These are phyloP conservation scores for Saururus chinensis DNA, from an alignment of 164 flowering plant genomes.

Conservation along the genomic window DNA sequence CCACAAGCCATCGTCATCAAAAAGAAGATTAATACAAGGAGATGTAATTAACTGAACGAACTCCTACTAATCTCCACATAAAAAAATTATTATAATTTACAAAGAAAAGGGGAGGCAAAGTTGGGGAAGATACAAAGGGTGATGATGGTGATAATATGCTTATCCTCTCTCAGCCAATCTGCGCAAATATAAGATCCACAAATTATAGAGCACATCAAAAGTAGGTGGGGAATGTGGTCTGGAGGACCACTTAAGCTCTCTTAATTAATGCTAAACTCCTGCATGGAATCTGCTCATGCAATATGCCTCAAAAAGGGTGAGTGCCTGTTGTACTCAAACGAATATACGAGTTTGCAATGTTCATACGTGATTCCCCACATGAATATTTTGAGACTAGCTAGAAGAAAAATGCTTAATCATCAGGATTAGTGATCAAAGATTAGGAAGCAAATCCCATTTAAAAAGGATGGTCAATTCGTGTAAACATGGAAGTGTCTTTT, in stretches of 20 bases:
- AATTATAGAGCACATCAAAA: background rate
- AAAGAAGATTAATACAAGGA: background rate
- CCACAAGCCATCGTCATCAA: background rate
- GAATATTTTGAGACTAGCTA: no score
- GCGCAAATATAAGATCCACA: background rate
- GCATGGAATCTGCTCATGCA: no score
- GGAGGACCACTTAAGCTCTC: background rate
- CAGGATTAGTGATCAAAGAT: no score
- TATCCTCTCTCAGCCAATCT: constrained; percentile 32
- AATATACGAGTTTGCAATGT: no score
- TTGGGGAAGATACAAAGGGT: background rate
- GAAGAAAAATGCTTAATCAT: no score
- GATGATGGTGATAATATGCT: constrained; percentile 20
- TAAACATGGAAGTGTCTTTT: no score
- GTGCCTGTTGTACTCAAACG: no score
- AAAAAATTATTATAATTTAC: background rate
- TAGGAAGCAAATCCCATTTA: no score
- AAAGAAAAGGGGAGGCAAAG: constrained; percentile 1
- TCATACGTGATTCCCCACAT: no score
- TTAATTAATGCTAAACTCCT: no score
- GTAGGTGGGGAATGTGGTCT: background rate
- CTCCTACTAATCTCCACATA: constrained; percentile 1
- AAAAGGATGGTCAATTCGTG: no score
- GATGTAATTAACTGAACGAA: constrained; percentile 2
- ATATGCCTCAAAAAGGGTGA: no score